Conservation (phyloP, 345 rosid genomes). For the Durio zibethinus region DNA sequence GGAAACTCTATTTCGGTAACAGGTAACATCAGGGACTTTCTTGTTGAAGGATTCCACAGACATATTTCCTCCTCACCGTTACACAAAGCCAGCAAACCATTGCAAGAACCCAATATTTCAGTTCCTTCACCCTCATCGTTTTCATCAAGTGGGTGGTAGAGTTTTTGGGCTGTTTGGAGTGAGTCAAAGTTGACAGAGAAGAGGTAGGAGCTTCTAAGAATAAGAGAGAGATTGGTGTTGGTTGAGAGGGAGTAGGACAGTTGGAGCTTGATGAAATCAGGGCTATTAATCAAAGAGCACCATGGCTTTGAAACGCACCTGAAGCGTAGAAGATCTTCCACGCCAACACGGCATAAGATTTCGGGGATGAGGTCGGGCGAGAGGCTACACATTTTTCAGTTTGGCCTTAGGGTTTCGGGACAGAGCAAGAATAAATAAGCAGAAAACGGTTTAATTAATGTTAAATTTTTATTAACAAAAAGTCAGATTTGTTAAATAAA, state of each 20-base stretch:
- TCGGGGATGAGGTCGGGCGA: neutral
- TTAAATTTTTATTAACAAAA: no score
- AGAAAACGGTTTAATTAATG: no score
- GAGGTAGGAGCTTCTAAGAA: constrained; percentile 24
- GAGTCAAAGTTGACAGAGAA: constrained; percentile 26
- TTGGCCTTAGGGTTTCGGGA: no score
- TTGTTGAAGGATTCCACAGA: constrained; percentile 33
- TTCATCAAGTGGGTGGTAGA: constrained; percentile 26
- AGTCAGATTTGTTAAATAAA: no score
- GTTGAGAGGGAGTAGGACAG: neutral
- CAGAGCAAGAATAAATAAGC: no score
- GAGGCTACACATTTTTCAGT: no score
- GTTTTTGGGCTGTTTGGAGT: neutral
- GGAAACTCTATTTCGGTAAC: neutral
- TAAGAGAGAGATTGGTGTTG: neutral
- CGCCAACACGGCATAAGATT: constrained; percentile 25
- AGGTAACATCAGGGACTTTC: constrained; percentile 13
- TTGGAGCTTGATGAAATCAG: constrained; percentile 1
- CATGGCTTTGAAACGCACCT: constrained; percentile 29
- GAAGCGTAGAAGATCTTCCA: constrained; percentile 34
- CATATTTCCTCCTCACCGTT: constrained; percentile 25
- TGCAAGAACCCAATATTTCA: constrained; percentile 35
- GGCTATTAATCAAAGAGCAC: constrained; percentile 26
- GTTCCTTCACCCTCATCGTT: constrained; percentile 14
- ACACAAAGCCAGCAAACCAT: constrained; percentile 38